phyloP scores from a whole-genome alignment of 805 yeast genomes.

The Starmera quercuum region DNA sequence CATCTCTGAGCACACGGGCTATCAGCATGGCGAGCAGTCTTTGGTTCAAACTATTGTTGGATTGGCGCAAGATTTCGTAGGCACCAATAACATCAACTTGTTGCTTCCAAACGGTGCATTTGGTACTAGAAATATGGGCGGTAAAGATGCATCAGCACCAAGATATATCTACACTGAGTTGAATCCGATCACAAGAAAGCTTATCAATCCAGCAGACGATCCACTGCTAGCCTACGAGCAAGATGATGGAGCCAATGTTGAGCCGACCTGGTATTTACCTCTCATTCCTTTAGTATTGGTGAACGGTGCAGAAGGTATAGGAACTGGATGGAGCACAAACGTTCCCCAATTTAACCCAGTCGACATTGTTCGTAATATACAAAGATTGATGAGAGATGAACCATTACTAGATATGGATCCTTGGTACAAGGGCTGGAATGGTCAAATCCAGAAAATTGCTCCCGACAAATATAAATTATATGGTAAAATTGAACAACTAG shows the following conservation, averaged over 20 bases:
- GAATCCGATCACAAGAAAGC: constrained; percentile 61
- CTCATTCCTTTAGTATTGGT: constrained; percentile 92
- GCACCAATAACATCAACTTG: constrained; percentile 80
- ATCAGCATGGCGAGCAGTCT: constrained; percentile 93
- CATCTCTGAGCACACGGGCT: constrained; percentile 81
- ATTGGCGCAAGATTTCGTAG: constrained; percentile 90
- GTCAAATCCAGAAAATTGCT: constrained; percentile 57
- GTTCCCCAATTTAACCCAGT: constrained; percentile 86
- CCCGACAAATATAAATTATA: constrained; percentile 66
- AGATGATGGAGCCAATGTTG: constrained; percentile 91
- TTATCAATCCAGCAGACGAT: constrained; percentile 76
- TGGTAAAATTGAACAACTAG: constrained; percentile 78
- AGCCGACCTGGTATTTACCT: constrained; percentile 93
- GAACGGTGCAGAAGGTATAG: constrained; percentile 96
- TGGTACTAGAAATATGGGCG: constrained; percentile 95
- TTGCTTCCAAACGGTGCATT: constrained; percentile 90
- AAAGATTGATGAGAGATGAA: constrained; percentile 65
- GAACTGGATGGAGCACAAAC: constrained; percentile 97
- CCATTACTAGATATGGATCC: constrained; percentile 71
- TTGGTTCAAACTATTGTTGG: constrained; percentile 87
- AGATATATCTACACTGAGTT: constrained; percentile 92
- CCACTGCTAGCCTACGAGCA: constrained; percentile 71
- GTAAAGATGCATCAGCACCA: constrained; percentile 97
- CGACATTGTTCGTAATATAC: constrained; percentile 72
- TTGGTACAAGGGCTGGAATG: constrained; percentile 96